Evolutionary conservation across 75 land plant genomes (phyloP), one percentile per base, ranked within the genome.

Genomic region (Adiantum capillusveneris): DNA sequence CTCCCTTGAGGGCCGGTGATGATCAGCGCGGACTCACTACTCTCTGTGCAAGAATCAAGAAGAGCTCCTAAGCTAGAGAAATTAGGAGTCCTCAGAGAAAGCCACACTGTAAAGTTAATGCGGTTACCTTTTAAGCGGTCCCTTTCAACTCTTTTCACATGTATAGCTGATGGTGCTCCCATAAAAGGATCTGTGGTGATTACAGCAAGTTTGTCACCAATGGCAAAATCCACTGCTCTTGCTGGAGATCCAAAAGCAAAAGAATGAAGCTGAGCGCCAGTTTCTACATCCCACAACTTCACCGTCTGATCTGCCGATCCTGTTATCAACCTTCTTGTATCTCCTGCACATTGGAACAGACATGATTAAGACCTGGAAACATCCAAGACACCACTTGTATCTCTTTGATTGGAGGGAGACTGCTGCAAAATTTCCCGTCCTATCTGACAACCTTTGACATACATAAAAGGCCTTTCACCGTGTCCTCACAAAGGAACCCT

Each of bases 271-370:
- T 78, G 87, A 0, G 74, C 50, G 13, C 98, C 98, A 0, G 84
- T 80, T 53, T 89, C 70, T 14, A 90, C 95, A 62, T 85, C 68
- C 98, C 98, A 92, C n/a, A 92, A 48, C 75, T 89, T 92, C n/a
- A 63, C 98, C 46, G 81, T 75, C 79, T 89, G 96, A 44, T 92
- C 98, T 0, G 98, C 98, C 61, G 92, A 86, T 19, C 96, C 90
- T 6, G 98, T 92, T 24, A 92, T 83, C 13, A 92, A 78, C 37
- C 73, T 62, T 29, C 30, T 76, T 7, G 98, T 80, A 67, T 89
- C 84, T 59, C 97, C 97, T 92, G 68, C 29, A 50, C 30, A 19
- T 24, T 2, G 62, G 64, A 18, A 16, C 36, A 16, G 14, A 11
- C 9, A 16, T 16, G 20, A 53, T 13, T 11, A 53, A 11, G 17